A percentile compares a stretch with the other conserved stretches of the same genome.
phyloP scores from a whole-genome alignment of 352 stramenopile genomes.

The Globisporangium okanoganense region DNA sequence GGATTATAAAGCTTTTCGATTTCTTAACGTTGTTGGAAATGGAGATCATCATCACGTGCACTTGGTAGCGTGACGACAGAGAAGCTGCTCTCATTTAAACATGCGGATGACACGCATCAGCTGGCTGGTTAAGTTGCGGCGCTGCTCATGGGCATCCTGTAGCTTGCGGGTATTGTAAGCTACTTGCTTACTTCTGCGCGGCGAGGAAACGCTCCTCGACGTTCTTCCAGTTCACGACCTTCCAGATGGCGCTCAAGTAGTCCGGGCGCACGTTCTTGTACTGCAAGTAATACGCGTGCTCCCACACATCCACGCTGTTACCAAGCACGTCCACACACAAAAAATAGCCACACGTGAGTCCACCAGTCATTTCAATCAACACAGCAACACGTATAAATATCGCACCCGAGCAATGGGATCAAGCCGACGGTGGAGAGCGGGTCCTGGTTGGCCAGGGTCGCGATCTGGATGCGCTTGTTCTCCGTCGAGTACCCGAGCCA shows the following conservation, averaged over 20 bases:
- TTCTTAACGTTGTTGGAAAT: background rate
- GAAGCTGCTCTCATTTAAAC: background rate
- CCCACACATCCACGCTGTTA: constrained; percentile 96
- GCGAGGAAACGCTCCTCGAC: constrained; percentile 72
- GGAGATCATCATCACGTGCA: background rate
- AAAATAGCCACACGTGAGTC: background rate
- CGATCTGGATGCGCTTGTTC: constrained; percentile 82
- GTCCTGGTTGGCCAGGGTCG: constrained; percentile 95
- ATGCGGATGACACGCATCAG: background rate
- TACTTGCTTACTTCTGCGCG: constrained; percentile 56
- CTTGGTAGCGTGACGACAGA: background rate
- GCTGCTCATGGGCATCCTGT: background rate
- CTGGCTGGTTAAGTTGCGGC: background rate
- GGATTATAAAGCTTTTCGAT: background rate
- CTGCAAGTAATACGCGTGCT: constrained; percentile 95
- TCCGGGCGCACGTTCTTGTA: constrained; percentile 96
- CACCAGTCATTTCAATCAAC: background rate
- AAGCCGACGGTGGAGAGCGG: constrained; percentile 94
- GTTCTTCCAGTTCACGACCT: constrained; percentile 96
- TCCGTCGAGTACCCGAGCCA: constrained; percentile 95
- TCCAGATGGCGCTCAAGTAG: constrained; percentile 94
- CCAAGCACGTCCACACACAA: background rate
- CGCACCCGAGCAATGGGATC: constrained; percentile 91
- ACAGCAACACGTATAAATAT: background rate
- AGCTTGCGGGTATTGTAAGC: background rate